Base-by-base conservation (phyloP, 106 monocot genomes). In the Acorus gramineus region DNA sequence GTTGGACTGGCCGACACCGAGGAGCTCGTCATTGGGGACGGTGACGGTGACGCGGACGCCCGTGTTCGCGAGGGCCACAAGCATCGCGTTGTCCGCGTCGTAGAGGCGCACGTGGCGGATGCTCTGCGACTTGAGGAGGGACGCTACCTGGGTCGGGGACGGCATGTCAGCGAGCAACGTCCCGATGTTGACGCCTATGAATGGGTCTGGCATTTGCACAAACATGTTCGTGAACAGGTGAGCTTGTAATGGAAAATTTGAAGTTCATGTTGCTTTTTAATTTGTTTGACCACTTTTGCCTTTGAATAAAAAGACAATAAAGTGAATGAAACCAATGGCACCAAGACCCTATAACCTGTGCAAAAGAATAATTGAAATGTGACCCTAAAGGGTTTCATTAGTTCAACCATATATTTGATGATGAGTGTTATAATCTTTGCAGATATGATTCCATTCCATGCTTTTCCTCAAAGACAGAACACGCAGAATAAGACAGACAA, bases 1-100 rank as follows among this genome's bases (percentile, higher is more conserved):
- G 46, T 98, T 98, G 60, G 96, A 98, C 73, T 87, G 85, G 46
- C 91, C 91, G 13, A 98, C 65, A 57, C 76, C 91, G 13, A 98
- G 91, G 59, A 98, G 85, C 70, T 91, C 91, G 67, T 98, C 91
- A 53, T 98, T 98, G 4, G 96, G 96, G 14, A 98, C 85, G 5
- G 96, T 79, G 50, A 98, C 74, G 6, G 78, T 75, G 44, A 98
- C 91, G 45, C 66, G 65, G 68, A 98, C 85, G 70, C 87, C 87
- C 5, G 82, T 61, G 74, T 77, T 77, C 7, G 87, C 74, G n/a
- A 98, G 82, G 10, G 91, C 96, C 0, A 85, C 62, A 6, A 98
- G 76, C 80, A 98, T 84, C 7, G 80, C 78, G 3, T 69, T 53
- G 63, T 90, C 90, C 0, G 85, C 87, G 54, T 98, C 96, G 70